phyloP scores from a whole-genome alignment of 2,329 filamentous ascomycete species.

The Diaporthe citriasiana region DNA sequence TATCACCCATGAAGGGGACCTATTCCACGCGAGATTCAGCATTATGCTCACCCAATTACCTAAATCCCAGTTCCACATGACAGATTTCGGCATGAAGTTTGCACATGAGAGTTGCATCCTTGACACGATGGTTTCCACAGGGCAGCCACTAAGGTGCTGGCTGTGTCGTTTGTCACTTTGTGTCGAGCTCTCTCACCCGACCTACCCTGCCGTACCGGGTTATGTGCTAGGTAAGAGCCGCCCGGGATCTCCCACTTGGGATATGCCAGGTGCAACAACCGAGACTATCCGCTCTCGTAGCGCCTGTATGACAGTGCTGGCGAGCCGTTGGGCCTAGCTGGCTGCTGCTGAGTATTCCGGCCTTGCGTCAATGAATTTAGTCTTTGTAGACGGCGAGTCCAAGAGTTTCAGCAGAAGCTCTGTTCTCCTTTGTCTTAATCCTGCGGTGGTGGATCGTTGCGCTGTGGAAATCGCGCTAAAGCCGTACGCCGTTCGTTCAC shows the following conservation, averaged over 20 bases:
- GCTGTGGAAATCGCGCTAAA: conserved; percentile 7
- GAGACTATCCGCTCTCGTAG: not conserved
- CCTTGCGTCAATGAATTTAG: not conserved
- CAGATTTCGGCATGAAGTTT: not conserved
- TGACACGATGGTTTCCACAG: conserved; percentile 17
- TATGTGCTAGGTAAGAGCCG: not conserved
- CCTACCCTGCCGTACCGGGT: not conserved
- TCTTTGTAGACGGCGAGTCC: not conserved
- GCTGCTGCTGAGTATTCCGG: not conserved
- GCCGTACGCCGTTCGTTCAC: conserved; percentile 11
- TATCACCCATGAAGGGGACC: not conserved
- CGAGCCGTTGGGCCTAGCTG: not conserved
- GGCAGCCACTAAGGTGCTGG: not conserved
- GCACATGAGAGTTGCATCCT: conserved; percentile 18
- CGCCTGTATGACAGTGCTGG: not conserved
- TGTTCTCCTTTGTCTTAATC: not conserved
- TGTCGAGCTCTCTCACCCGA: conserved; percentile 7
- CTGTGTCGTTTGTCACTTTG: not conserved
- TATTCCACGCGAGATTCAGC: conserved; percentile 6
- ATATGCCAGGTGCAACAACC: conserved; percentile 3
- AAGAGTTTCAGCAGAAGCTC: not conserved
- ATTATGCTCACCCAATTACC: conserved; percentile 14
- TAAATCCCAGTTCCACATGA: conserved; percentile 9
- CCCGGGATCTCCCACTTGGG: not conserved
- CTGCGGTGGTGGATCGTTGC: conserved; percentile 12